Conservation (phyloP, 1,284 basidiomycete species). For the Phellinidium pouzarii region DNA sequence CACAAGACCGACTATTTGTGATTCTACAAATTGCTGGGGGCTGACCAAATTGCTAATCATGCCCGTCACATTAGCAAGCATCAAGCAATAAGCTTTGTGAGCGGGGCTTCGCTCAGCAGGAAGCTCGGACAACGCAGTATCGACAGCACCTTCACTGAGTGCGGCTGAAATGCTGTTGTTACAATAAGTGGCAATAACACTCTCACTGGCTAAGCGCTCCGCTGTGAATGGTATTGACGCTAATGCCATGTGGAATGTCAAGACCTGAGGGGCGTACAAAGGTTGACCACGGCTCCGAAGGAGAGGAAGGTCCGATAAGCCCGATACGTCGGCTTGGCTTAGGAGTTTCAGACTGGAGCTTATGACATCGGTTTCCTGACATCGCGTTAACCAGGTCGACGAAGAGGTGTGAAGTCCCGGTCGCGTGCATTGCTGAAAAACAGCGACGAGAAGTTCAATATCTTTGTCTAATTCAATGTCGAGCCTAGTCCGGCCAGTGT, state of each 20-base stretch:
- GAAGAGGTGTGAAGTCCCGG: conserved; percentile 61
- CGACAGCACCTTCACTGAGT: conserved; percentile 69
- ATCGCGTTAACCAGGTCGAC: conserved; percentile 68
- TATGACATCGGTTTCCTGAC: conserved; percentile 80
- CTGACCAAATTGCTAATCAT: conserved; percentile 62
- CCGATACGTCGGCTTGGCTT: conserved; percentile 60
- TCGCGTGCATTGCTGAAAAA: conserved; percentile 76
- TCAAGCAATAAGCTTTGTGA: conserved; percentile 78
- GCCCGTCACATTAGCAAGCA: conserved; percentile 76
- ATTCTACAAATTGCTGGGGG: conserved; percentile 77
- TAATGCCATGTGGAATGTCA: conserved; percentile 84
- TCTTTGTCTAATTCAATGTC: conserved; percentile 70
- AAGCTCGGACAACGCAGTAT: conserved; percentile 61
- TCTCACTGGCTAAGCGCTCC: conserved; percentile 81
- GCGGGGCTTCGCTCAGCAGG: conserved; percentile 69
- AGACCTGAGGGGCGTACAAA: conserved; percentile 66
- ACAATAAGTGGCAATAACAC: conserved; percentile 75
- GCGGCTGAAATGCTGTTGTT: conserved; percentile 74
- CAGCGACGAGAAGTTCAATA: conserved; percentile 71
- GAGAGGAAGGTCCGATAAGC: conserved; percentile 54
- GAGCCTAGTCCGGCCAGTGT: conserved; percentile 48
- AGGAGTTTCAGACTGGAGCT: conserved; percentile 72
- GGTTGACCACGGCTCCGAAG: conserved; percentile 57
- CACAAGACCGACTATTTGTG: conserved; percentile 80
- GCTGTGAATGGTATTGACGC: conserved; percentile 72